Conservation (phyloP, 345 rosid genomes). For the Triadica sebifera region DNA sequence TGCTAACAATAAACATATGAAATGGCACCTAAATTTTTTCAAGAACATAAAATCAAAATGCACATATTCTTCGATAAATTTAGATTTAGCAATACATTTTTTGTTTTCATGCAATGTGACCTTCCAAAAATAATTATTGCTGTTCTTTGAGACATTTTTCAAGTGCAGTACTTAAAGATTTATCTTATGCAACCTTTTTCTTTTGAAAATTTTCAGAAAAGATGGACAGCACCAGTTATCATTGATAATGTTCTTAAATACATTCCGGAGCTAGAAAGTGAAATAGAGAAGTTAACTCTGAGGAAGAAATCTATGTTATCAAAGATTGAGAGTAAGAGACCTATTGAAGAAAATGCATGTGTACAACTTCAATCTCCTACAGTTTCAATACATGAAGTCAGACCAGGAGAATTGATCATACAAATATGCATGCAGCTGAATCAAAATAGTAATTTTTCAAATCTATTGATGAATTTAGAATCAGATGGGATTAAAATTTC, state of each 20-base stretch:
- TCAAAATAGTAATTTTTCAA: slow-evolving; percentile 13
- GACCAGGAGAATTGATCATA: slow-evolving; percentile 28
- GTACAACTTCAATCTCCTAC: slow-evolving; percentile 12
- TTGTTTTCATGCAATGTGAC: neutral
- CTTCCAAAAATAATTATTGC: too few species aligned
- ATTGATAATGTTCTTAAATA: slow-evolving; percentile 33
- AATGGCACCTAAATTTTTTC: neutral
- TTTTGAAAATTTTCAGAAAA: slow-evolving; percentile 21
- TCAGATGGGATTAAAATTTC: slow-evolving; percentile 22
- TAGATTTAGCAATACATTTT: too few species aligned
- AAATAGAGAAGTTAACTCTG: slow-evolving; percentile 28
- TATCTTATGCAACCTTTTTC: neutral
- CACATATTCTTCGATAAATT: neutral
- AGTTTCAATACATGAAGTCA: slow-evolving; percentile 30
- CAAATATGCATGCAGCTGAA: slow-evolving; percentile 26
- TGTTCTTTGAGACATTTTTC: neutral
- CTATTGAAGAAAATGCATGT: neutral
- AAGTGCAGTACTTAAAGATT: too few species aligned
- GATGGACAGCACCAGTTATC: slow-evolving; percentile 27
- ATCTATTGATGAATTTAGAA: slow-evolving; percentile 31
- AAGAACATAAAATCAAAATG: neutral
- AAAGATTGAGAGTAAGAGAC: slow-evolving; percentile 2
- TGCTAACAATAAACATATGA: too few species aligned
- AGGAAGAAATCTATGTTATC: slow-evolving; percentile 29
- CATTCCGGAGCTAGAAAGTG: slow-evolving; percentile 36